Evolutionary conservation across 1,139 yeast species (phyloP).

Genomic region (Pichia sp.): DNA sequence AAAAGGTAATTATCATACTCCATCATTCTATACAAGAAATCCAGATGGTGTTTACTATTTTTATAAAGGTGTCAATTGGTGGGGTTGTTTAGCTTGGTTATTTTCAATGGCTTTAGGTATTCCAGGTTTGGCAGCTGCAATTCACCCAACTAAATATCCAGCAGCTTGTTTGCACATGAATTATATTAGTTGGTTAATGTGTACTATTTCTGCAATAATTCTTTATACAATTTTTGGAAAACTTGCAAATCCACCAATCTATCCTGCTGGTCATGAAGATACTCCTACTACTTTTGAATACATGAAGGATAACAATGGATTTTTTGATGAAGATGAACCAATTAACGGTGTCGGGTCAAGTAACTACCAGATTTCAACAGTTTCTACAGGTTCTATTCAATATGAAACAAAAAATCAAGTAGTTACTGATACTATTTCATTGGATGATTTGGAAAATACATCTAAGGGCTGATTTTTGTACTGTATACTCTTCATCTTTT

Average conservation of each 20-base stretch:
- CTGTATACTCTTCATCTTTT: not conserved
- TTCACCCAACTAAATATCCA: slow-evolving; percentile 8
- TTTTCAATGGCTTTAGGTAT: slow-evolving; percentile 13
- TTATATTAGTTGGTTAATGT: slow-evolving; percentile 15
- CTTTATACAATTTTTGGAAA: slow-evolving; percentile 10
- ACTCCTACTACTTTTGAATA: slow-evolving; percentile 15
- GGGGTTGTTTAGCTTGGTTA: slow-evolving; percentile 15
- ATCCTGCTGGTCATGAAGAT: slow-evolving; percentile 14
- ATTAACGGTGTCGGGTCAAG: slow-evolving; percentile 15
- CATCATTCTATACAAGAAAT: slow-evolving; percentile 28
- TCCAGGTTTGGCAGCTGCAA: slow-evolving; percentile 16
- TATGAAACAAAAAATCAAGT: slow-evolving; percentile 3
- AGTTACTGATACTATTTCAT: slow-evolving; percentile 2
- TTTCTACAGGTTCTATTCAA: slow-evolving; percentile 2
- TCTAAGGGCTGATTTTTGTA: not conserved
- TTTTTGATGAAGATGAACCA: slow-evolving; percentile 18
- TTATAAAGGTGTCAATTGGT: slow-evolving; percentile 25
- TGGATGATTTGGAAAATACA: not conserved
- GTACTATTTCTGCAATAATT: slow-evolving; percentile 10
- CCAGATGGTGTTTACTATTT: slow-evolving; percentile 30
- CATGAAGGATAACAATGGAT: slow-evolving; percentile 13
- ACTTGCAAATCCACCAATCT: slow-evolving; percentile 11
- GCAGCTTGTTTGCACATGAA: slow-evolving; percentile 12
- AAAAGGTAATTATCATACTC: slow-evolving; percentile 26
- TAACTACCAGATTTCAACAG: not conserved